Evolutionary conservation across 768 basidiomycete genomes (phyloP).

Genomic region (Scleroderma bovista): DNA sequence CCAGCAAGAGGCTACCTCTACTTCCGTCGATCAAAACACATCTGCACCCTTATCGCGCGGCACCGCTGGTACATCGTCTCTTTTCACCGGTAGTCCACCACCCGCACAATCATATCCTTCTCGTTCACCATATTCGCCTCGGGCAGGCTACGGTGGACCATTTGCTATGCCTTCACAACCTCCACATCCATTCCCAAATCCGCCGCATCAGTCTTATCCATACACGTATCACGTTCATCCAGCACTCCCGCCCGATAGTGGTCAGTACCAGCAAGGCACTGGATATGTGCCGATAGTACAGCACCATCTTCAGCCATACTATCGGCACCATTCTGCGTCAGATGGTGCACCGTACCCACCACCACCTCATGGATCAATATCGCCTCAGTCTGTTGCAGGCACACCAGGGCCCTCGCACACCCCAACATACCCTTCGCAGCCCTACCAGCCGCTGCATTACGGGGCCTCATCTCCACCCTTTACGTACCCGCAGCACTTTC

Average conservation of each 20-base stretch:
- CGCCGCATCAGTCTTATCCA: slow-evolving; percentile 29
- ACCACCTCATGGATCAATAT: slow-evolving; percentile 16
- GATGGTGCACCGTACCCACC: slow-evolving; percentile 27
- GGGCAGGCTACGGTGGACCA: slow-evolving; percentile 35
- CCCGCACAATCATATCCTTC: slow-evolving; percentile 18
- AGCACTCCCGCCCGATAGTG: slow-evolving; percentile 28
- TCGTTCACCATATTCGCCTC: slow-evolving; percentile 30
- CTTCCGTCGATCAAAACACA: background rate
- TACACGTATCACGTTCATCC: slow-evolving; percentile 32
- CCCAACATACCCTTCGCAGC: slow-evolving; percentile 20
- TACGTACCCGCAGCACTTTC: slow-evolving; percentile 33
- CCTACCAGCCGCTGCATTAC: slow-evolving; percentile 14
- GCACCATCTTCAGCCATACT: slow-evolving; percentile 30
- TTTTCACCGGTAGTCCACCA: slow-evolving; percentile 19
- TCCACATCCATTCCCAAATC: slow-evolving; percentile 19
- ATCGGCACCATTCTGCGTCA: slow-evolving; percentile 32
- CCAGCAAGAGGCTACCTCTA: background rate
- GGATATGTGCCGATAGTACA: slow-evolving; percentile 37
- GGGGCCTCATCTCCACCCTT: slow-evolving; percentile 30
- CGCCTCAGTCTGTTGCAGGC: slow-evolving; percentile 20
- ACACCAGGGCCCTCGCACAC: slow-evolving; percentile 12
- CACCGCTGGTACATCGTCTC: slow-evolving; percentile 2
- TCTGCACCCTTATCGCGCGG: too few relatives aligned
- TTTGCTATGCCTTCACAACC: slow-evolving; percentile 45
- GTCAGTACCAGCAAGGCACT: slow-evolving; percentile 35